These are phyloP conservation scores for Rhododendron kiyosumense DNA, from an alignment of 148 eudicot genomes.

Conservation along the genomic window DNA sequence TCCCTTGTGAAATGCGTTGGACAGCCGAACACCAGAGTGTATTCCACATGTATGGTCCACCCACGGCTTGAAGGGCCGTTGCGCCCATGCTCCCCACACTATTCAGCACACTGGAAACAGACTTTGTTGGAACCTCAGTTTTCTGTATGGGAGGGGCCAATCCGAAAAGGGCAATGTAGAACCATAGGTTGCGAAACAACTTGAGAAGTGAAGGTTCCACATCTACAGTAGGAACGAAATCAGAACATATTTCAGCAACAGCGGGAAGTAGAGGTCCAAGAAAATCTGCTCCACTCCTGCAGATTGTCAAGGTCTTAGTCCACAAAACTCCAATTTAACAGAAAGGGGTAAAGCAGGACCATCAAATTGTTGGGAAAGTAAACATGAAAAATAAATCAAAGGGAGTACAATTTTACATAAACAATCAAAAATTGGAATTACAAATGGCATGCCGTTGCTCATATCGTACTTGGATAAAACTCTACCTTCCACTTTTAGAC, in stretches of 20 bases:
- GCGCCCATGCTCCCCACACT: conserved; percentile 77
- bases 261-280: conserved; percentile 97
- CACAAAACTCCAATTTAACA: background rate
- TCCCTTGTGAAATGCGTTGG: conserved; percentile 89
- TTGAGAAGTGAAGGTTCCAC: conserved; percentile 92
- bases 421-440: background rate
- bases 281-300: conserved; percentile 99
- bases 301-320: conserved; percentile 14
- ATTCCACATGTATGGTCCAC: conserved; percentile 97
- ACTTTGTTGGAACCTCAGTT: conserved; percentile 41
- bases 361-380: background rate
- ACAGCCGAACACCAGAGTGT: conserved; percentile 86
- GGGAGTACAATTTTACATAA: background rate
- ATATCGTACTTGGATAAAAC: background rate
- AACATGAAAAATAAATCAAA: background rate
- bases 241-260: conserved; percentile 96
- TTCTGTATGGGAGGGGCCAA: conserved; percentile 95
- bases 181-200: conserved; percentile 96
- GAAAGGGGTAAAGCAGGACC: background rate
- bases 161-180: conserved; percentile 94
- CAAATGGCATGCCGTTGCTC: background rate
- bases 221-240: conserved; percentile 76
- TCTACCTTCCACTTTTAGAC: conserved; percentile 93
- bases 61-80: conserved; percentile 87
- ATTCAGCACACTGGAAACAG: conserved; percentile 62